A percentile compares a stretch with the other conserved stretches of the same genome.
These are phyloP conservation scores for Cercospora zeae-maydis DNA, from an alignment of 2,329 filamentous ascomycete genomes.

Conservation along the genomic window DNA sequence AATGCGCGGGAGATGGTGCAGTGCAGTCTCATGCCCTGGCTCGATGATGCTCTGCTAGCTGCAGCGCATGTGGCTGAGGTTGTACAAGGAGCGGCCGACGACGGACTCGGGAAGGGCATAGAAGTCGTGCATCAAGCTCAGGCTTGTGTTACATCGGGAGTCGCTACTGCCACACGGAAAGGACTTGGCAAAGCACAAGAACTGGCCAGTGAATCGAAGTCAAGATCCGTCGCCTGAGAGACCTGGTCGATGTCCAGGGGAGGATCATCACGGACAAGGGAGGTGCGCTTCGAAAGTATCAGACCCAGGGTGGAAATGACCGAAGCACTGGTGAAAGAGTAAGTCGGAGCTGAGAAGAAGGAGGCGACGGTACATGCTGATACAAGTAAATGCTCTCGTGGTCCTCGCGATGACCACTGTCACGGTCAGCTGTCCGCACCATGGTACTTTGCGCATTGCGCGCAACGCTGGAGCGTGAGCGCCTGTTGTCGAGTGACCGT, in stretches of 20 bases:
- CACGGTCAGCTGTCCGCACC: background rate
- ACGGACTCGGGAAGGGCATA: background rate
- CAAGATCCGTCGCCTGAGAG: background rate
- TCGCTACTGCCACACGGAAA: background rate
- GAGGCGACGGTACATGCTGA: background rate
- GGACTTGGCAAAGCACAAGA: background rate
- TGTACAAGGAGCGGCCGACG: background rate
- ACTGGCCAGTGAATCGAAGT: background rate
- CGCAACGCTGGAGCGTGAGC: background rate
- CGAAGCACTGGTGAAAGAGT: background rate
- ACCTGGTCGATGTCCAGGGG: background rate
- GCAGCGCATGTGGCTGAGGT: background rate
- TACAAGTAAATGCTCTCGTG: background rate
- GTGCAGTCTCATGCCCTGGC: conserved; percentile 1
- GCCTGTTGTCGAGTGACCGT: background rate
- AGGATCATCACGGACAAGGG: background rate
- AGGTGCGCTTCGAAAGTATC: background rate
- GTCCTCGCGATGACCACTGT: background rate
- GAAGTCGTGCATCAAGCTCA: background rate
- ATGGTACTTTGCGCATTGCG: background rate
- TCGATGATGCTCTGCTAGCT: background rate
- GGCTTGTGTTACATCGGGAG: background rate
- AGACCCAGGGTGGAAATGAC: background rate
- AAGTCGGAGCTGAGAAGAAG: background rate
- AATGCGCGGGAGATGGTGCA: conserved; percentile 1